These are phyloP conservation scores for Lentinula boryana DNA, from an alignment of 768 basidiomycete genomes.

Conservation along the genomic window DNA sequence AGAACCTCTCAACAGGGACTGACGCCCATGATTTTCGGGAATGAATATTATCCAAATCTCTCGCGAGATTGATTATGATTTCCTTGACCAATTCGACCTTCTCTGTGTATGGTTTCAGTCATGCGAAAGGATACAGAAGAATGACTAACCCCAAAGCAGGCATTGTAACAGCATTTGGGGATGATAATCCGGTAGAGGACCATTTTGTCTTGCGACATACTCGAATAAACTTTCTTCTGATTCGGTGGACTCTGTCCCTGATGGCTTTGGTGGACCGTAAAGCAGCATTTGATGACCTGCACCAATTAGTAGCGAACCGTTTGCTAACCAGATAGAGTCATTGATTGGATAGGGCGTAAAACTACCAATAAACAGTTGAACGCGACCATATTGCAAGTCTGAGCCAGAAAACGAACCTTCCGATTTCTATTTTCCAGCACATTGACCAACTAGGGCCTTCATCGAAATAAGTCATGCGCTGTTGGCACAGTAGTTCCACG, in stretches of 20 bases:
- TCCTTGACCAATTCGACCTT: slow-evolving; percentile 83
- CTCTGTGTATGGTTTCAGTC: slow-evolving; percentile 34
- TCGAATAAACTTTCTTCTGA: slow-evolving; percentile 60
- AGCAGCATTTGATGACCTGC: slow-evolving; percentile 81
- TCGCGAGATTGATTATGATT: slow-evolving; percentile 65
- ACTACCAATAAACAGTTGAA: slow-evolving; percentile 28
- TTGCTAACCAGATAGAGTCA: slow-evolving; percentile 88
- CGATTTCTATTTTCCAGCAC: slow-evolving; percentile 64
- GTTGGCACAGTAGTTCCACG: slow-evolving; percentile 85
- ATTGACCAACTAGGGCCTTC: slow-evolving; percentile 74
- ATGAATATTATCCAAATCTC: slow-evolving; percentile 24
- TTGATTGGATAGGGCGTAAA: slow-evolving; percentile 73
- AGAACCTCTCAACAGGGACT: slow-evolving; percentile 53
- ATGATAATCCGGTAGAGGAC: slow-evolving; percentile 87
- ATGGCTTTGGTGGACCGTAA: slow-evolving; percentile 41
- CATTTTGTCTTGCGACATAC: slow-evolving; percentile 76
- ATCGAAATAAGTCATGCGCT: slow-evolving; percentile 88
- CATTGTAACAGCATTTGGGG: slow-evolving; percentile 92
- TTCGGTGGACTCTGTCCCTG: slow-evolving; percentile 10
- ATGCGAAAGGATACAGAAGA: neutral
- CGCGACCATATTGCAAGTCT: neutral
- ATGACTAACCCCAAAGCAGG: slow-evolving; percentile 76
- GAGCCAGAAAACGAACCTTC: slow-evolving; percentile 40
- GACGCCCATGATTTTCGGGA: slow-evolving; percentile 33
- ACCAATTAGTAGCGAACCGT: slow-evolving; percentile 77